These are phyloP conservation scores for Xylaria palmicola DNA, from an alignment of 495 filamentous ascomycete genomes.

Conservation along the genomic window DNA sequence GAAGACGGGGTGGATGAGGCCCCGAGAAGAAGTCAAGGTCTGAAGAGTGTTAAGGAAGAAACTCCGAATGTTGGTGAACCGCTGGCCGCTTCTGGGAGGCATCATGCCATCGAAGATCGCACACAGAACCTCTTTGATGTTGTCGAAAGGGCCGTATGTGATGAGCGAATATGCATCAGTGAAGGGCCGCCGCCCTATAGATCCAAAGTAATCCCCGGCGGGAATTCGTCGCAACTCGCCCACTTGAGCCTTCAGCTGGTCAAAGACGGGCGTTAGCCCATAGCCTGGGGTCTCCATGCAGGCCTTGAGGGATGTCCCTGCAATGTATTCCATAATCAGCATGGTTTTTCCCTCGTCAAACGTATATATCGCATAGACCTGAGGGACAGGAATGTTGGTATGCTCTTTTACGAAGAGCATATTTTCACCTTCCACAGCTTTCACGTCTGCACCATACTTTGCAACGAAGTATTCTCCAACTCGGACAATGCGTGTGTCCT, in stretches of 20 bases:
- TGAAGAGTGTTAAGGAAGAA: not conserved
- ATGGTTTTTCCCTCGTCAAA: conserved; percentile 2
- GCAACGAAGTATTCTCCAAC: conserved; percentile 39
- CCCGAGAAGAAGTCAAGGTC: not conserved
- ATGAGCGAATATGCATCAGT: not conserved
- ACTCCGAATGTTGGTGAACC: not conserved
- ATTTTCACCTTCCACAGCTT: conserved; percentile 37
- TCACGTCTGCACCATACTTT: conserved; percentile 37
- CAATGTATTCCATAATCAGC: conserved; percentile 13
- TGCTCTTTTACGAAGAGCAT: conserved; percentile 38
- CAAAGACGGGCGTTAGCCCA: not conserved
- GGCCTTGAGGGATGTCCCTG: not conserved
- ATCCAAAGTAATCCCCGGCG: conserved; percentile 5
- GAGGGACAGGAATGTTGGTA: conserved; percentile 35
- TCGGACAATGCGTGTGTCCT: conserved; percentile 20
- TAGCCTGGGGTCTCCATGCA: not conserved
- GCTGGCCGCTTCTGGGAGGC: too few species aligned
- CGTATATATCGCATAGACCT: conserved; percentile 37
- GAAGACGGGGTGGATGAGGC: not conserved
- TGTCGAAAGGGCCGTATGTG: not conserved
- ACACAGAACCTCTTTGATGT: not conserved
- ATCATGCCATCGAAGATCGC: not conserved
- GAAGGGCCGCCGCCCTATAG: not conserved
- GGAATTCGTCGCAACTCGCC: conserved; percentile 16
- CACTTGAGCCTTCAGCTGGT: conserved; percentile 11